A percentile compares a stretch with the other conserved stretches of the same genome.
Conservation (phyloP, 129 eudicot genomes). For the Oenanthe sinensis region DNA sequence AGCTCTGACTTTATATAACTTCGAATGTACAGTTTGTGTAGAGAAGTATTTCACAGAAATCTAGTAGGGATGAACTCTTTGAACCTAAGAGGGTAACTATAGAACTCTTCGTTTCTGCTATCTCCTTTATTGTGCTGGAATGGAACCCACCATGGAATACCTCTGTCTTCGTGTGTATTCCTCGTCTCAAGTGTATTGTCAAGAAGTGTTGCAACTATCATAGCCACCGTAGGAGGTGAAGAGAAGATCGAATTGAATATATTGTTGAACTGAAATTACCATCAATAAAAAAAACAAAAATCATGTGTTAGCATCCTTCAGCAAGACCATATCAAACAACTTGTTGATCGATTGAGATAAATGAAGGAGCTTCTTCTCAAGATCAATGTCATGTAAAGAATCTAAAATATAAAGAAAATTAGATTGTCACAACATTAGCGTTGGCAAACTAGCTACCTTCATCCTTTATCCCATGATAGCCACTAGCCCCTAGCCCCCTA, state of each 20-base stretch:
- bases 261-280: constrained; percentile 58
- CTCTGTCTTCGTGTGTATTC: constrained; percentile 54
- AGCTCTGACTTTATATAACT: neutral
- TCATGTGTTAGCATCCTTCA: neutral
- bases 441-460: neutral
- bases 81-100: constrained; percentile 65
- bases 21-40: constrained; percentile 20
- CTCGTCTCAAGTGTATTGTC: constrained; percentile 76
- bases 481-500: neutral
- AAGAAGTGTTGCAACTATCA: constrained; percentile 59
- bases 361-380: neutral
- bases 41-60: constrained; percentile 27
- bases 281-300: neutral
- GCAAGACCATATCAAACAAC: neutral
- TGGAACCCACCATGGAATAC: constrained; percentile 88
- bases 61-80: constrained; percentile 67
- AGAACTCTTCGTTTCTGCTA: constrained; percentile 78
- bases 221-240: constrained; percentile 78
- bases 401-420: neutral
- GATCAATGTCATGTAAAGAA: neutral
- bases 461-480: neutral
- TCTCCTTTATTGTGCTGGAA: constrained; percentile 77
- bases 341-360: neutral
- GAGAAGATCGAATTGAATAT: constrained; percentile 81
- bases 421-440: neutral